Base-by-base conservation (phyloP, 2,329 filamentous ascomycete genomes). In the Zymoseptoria tritici region DNA sequence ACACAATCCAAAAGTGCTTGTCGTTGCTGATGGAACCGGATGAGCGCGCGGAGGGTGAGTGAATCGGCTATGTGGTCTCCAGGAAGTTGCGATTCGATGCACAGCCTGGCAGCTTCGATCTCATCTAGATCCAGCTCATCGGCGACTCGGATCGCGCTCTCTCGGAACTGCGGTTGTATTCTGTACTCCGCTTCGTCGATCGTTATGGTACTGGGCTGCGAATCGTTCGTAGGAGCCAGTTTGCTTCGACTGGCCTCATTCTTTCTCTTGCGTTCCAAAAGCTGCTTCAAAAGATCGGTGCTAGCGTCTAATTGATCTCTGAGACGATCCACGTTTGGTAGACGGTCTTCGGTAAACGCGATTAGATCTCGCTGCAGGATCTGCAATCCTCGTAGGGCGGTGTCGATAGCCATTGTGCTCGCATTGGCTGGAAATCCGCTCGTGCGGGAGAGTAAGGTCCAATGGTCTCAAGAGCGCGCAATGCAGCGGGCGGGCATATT, bases 81-180 rank as follows among this genome's bases (percentile, higher is more conserved):
- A 46, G 85, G 82, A 71, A 90, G 83, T 19, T 89, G 86, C 58
- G 87, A 85, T 56, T 95, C 78, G 59, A 96, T 84, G 56, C 71
- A 73, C 55, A 94, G 83, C 66, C 83, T 82, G 9, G 91, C 89
- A 19, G 93, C 88, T 68, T 94, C 85, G 59, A 96, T 73, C 75
- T 99, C 95, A 75, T 99, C 92, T 56, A 99, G 80, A 69, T 96
- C 87, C 62, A 97, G 80, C 67, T 91, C 90, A 74, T 97, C 92
- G 58, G 93, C 89, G 46, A 99, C 80, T 68, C 90, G 84, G 31
- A 96, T 80, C 22, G 86, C 84, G 66, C 88, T 85, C 74, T 96
- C 88, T 71, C 93, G 86, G 75, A 99, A 97, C 63, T 91, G 86
- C 58, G 89, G 83, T 75, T 96, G 97, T 77, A 99, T 80, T 21